Conservation (phyloP, 441 rosid genomes). For the Geranium incanum region DNA sequence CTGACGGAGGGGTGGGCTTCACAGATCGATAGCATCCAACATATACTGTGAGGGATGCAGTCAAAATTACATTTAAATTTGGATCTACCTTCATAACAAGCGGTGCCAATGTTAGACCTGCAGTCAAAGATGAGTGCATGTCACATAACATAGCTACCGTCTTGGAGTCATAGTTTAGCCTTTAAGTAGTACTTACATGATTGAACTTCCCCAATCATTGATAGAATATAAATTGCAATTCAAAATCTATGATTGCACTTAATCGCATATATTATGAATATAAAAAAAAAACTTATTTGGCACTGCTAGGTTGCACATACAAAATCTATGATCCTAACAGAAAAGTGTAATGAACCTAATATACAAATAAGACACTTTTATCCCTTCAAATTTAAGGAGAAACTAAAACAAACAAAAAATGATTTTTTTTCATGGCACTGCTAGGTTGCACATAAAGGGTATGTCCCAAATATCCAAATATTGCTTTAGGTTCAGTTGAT, state of each 20-base stretch:
- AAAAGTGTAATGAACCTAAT: conserved; percentile 1
- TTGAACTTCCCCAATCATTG: no score
- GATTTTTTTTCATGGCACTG: no score
- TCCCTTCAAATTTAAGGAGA: neutral
- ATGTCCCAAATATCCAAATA: neutral
- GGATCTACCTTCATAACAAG: conserved; percentile 78
- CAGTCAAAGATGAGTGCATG: conserved; percentile 10
- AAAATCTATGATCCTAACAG: no score
- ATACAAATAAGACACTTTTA: neutral
- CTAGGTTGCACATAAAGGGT: no score
- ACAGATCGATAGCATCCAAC: conserved; percentile 89
- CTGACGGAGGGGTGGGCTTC: conserved; percentile 78
- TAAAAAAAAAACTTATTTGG: neutral
- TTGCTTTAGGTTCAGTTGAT: neutral
- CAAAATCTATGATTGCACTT: neutral
- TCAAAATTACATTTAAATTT: conserved; percentile 79
- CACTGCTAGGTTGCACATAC: neutral
- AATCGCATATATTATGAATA: neutral
- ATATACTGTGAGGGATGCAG: conserved; percentile 71
- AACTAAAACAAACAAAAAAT: neutral
- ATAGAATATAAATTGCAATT: neutral
- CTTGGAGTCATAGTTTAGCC: neutral
- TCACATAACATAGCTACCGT: neutral
- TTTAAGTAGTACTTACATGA: no score
- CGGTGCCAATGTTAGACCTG: conserved; percentile 88